A percentile compares a stretch with the other conserved stretches of the same genome.
Evolutionary conservation across 805 yeast species (phyloP).

Genomic region (Nakazawaea holstii): DNA sequence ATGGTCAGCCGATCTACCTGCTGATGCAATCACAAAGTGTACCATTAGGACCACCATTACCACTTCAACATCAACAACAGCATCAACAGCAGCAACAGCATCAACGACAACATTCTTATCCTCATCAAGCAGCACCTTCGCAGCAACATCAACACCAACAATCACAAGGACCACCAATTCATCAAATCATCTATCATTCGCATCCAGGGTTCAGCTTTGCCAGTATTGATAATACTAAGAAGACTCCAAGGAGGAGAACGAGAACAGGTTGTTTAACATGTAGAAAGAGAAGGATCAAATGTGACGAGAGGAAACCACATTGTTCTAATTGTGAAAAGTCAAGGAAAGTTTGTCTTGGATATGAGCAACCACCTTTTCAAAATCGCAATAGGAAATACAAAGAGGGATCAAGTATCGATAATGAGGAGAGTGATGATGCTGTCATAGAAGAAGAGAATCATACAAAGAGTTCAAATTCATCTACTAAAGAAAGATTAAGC

Average conservation of each 20-base stretch:
- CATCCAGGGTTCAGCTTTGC: conserved; percentile 5
- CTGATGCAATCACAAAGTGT: background rate
- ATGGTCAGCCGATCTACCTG: background rate
- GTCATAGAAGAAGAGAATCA: background rate
- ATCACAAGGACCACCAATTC: background rate
- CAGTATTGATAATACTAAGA: conserved; percentile 24
- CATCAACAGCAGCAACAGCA: conserved; percentile 68
- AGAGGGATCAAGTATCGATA: background rate
- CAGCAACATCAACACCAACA: background rate
- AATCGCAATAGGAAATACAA: conserved; percentile 3
- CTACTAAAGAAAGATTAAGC: background rate
- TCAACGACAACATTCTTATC: background rate
- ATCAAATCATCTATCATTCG: background rate
- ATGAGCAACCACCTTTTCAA: conserved; percentile 33
- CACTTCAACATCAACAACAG: conserved; percentile 78
- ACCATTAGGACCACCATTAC: conserved; percentile 49
- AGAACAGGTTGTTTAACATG: conserved; percentile 76
- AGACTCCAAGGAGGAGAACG: conserved; percentile 55
- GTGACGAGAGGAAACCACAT: conserved; percentile 69
- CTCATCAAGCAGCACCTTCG: background rate
- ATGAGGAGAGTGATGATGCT: background rate
- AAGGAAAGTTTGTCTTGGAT: conserved; percentile 63
- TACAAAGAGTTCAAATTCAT: background rate
- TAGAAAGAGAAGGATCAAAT: conserved; percentile 63
- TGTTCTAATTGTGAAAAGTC: conserved; percentile 65